These are phyloP conservation scores for Fusarium lyarnte DNA, from an alignment of 2,329 filamentous ascomycete species.

Conservation along the genomic window DNA sequence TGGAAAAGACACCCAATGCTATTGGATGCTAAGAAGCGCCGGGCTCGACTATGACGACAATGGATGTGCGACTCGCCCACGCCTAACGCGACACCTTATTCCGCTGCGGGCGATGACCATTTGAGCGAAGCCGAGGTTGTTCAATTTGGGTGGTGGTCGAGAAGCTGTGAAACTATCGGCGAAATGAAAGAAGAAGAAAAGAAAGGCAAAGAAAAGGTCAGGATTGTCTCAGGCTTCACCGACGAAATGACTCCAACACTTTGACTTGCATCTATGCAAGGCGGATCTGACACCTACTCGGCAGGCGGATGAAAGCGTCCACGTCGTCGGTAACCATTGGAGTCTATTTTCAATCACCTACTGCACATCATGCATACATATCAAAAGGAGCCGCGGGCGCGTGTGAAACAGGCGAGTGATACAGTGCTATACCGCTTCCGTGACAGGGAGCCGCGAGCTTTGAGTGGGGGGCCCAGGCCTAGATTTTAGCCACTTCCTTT, in stretches of 20 bases:
- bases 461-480: conserved; percentile 24
- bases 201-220: not conserved
- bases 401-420: conserved; percentile 33
- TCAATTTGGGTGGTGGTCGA: conserved; percentile 10
- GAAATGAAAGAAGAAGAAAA: not conserved
- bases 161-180: not conserved
- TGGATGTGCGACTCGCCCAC: conserved; percentile 33
- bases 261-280: conserved; percentile 32
- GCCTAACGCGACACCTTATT: conserved; percentile 38
- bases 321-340: conserved; percentile 43
- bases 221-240: conserved; percentile 41
- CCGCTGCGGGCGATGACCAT: conserved; percentile 15
- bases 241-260: conserved; percentile 37
- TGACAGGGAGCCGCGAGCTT: conserved; percentile 33
- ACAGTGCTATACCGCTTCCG: conserved; percentile 35
- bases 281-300: conserved; percentile 39
- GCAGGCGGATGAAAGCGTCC: conserved; percentile 39
- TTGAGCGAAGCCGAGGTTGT: conserved; percentile 24
- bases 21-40: conserved; percentile 39
- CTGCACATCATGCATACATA: conserved; percentile 47
- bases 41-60: conserved; percentile 40
- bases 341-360: conserved; percentile 39
- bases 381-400: conserved; percentile 35
- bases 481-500: conserved; percentile 31
- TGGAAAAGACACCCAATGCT: conserved; percentile 8